phyloP scores from a whole-genome alignment of 1,139 yeast species.

The Geotrichum phurueaensis region DNA sequence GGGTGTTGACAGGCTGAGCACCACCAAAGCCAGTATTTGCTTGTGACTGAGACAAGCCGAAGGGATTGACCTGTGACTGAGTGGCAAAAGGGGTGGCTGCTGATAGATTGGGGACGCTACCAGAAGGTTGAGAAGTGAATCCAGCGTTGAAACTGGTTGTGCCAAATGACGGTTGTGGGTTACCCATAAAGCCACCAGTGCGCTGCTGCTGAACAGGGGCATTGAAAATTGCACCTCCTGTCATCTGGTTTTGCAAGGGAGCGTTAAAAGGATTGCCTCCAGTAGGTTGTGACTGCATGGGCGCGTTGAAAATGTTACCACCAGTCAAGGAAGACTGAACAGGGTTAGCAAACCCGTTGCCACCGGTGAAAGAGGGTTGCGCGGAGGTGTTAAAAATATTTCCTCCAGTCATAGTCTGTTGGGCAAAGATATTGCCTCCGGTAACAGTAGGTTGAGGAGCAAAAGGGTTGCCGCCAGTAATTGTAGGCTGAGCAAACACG shows the following conservation, averaged over 20 bases:
- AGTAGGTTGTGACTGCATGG: conserved; percentile 1
- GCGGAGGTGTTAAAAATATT: conserved; percentile 27
- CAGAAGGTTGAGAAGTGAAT: conserved; percentile 3
- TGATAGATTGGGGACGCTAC: neutral
- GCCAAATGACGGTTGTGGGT: neutral
- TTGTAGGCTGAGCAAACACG: conserved; percentile 2
- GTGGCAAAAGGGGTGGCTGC: conserved; percentile 7
- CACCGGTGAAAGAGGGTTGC: conserved; percentile 8
- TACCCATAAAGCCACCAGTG: neutral
- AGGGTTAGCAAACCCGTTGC: conserved; percentile 12
- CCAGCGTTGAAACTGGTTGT: neutral
- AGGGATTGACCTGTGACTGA: neutral
- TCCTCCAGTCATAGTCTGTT: neutral
- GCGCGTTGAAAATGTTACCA: neutral
- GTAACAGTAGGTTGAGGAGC: neutral
- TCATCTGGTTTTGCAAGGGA: neutral
- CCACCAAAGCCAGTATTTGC: conserved; percentile 1
- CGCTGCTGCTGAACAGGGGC: neutral
- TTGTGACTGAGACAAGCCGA: conserved; percentile 6
- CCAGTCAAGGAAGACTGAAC: conserved; percentile 1
- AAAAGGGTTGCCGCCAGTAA: conserved; percentile 1
- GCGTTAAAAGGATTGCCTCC: neutral
- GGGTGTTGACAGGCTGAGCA: neutral
- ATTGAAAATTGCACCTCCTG: neutral
- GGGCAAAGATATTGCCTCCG: conserved; percentile 2